Base-by-base conservation (phyloP, 495 filamentous ascomycete species). In the Hypoxylon intermedium region DNA sequence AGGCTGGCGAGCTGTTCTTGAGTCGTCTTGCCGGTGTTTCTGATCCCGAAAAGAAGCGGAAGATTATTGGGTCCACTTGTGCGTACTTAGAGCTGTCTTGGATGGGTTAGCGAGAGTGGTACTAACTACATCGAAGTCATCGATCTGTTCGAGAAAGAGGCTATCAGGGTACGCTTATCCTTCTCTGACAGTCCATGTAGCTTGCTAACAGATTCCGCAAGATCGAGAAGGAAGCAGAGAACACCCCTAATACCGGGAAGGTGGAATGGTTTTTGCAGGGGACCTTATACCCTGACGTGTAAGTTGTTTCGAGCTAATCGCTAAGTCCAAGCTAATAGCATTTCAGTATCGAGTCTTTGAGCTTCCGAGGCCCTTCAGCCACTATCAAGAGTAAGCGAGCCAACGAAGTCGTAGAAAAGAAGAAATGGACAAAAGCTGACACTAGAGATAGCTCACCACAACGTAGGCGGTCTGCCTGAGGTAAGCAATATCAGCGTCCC, bases 21-120 rank as follows among this genome's bases (percentile, higher is more conserved):
- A 74, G 70, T 6, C 77, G 85, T 12, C 81, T 98, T 6, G 86
- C 87, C 72, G 93, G 91, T 20, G 83, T 94, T 31, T 65, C 65
- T 0, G 90, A 97, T 34, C 94, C 94, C 0, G 93, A 98, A 75
- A 82, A 87, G 75, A 98, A 98, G 82, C 83, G 93, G 21, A 97
- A 94, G 77, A 85, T 97, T 66, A 97, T 98, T 67, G 93, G 92
- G 24, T 80, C 79, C 55, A 88, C 83, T 16, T 88, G 93, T 26
- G 24, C n/a, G n/a, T n/a, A n/a, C n/a, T n/a, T n/a, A n/a, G n/a
- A n/a, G n/a, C n/a, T n/a, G n/a, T n/a, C n/a, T n/a, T n/a, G n/a
- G n/a, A n/a, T n/a, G n/a, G n/a, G n/a, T n/a, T n/a, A n/a, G n/a
- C n/a, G n/a, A n/a, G n/a, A n/a, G n/a, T n/a, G n/a, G n/a, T n/a